Evolutionary conservation across 2,329 filamentous ascomycete genomes (phyloP).

Genomic region (Arthrobotrys sphaeroides): DNA sequence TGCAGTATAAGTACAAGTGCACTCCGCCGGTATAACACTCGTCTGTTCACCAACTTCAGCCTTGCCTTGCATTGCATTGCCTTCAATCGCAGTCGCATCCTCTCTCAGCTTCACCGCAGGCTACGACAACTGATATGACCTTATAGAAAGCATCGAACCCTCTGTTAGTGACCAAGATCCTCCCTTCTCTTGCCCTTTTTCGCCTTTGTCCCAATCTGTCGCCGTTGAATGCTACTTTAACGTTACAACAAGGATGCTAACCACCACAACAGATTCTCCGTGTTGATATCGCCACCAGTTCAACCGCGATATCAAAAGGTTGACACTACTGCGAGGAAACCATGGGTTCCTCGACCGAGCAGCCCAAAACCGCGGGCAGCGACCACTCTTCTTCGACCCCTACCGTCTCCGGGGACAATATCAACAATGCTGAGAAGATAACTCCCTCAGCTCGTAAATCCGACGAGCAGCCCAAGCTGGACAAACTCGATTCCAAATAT

Average conservation of each 20-base stretch:
- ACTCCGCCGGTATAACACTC: neutral
- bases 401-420: slow-evolving; percentile 24
- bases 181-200: neutral
- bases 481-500: slow-evolving; percentile 56
- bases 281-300: slow-evolving; percentile 14
- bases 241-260: slow-evolving; percentile 2
- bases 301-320: neutral
- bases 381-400: slow-evolving; percentile 29
- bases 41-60: neutral
- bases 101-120: neutral
- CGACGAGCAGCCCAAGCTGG: slow-evolving; percentile 25
- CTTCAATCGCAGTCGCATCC: neutral
- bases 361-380: slow-evolving; percentile 33
- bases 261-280: slow-evolving; percentile 4
- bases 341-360: slow-evolving; percentile 41
- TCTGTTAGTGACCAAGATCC: neutral
- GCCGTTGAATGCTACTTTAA: no score
- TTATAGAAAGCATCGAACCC: neutral
- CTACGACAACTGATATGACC: slow-evolving; percentile 2
- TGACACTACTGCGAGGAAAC: slow-evolving; percentile 8
- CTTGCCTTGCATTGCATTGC: neutral
- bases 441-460: neutral
- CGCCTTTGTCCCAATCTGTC: neutral
- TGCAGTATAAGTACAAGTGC: neutral
- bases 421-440: slow-evolving; percentile 32